Evolutionary conservation across 2,329 filamentous ascomycete genomes (phyloP).

Genomic region (Cadophora sp.): DNA sequence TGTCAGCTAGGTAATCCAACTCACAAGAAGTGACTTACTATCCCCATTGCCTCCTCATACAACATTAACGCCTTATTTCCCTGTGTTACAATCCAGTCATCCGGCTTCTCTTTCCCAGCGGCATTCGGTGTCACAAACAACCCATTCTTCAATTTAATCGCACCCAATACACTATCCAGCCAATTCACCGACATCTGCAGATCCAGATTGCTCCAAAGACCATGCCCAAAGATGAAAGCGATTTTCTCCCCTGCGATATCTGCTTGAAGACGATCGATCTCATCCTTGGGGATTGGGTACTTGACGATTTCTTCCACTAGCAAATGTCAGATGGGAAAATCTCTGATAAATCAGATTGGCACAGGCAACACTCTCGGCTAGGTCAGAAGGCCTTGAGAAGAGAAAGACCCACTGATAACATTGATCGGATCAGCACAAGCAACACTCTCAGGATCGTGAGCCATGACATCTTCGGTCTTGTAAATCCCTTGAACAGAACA

Average conservation of each 20-base stretch:
- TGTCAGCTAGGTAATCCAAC: no score
- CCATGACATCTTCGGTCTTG: conserved; percentile 53
- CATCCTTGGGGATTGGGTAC: conserved; percentile 51
- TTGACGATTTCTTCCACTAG: conserved; percentile 52
- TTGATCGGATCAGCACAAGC: conserved; percentile 49
- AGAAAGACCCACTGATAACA: conserved; percentile 44
- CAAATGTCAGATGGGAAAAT: background rate
- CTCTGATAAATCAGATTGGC: no score
- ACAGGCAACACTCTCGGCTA: no score
- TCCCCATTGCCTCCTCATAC: conserved; percentile 49
- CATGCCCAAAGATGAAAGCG: conserved; percentile 56
- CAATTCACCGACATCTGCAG: conserved; percentile 50
- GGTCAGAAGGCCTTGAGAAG: no score
- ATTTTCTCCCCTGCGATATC: conserved; percentile 46
- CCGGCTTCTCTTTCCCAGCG: conserved; percentile 53
- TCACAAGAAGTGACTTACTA: no score
- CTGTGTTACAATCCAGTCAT: conserved; percentile 54
- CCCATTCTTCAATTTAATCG: conserved; percentile 38
- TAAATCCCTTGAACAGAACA: conserved; percentile 58
- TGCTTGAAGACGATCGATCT: conserved; percentile 49
- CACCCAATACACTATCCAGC: conserved; percentile 48
- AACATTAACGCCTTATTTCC: conserved; percentile 55
- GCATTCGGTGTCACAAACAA: conserved; percentile 54
- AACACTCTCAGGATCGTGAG: conserved; percentile 51
- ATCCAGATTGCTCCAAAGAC: conserved; percentile 56